Evolutionary conservation across 495 filamentous ascomycete genomes (phyloP), one percentile per base, ranked within the genome.

Genomic region (Trichoderma gamsii): DNA sequence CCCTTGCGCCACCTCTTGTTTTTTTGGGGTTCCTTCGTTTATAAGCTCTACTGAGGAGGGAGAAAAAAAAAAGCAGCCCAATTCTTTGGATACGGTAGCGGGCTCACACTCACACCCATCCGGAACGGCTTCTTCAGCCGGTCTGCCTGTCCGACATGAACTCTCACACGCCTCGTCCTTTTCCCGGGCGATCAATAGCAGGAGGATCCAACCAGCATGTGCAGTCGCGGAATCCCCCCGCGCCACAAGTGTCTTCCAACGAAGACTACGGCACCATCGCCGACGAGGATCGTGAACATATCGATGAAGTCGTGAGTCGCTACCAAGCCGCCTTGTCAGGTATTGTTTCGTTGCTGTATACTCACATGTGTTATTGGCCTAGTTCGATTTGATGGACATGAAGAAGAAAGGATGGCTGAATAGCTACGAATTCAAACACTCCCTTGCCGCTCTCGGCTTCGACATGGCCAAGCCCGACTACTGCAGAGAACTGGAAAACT

Each of bases 401-500:
- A 92, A 97, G 82, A 92, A 92, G 78, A 91, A 97, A 80, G 83
- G 86, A 65, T 84, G 89, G 73, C 91, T 97, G 68, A 92, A 97
- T 80, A 96, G 94, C 84, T 92, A 94, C 78, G 92, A 97, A 76
- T 89, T 97, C 73, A 92, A 92, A 80, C 92, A 96, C 79, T 91
- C 92, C 68, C 90, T 96, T 77, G 92, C 93, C 81, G 92, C 92
- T 6, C 87, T 97, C 18, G 92, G 92, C 72, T 97, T 97, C 82
- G 91, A 92, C 66, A 85, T 66, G 92, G 56, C 85, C 90, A 96
- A 96, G 79, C 77, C 87, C 71, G 92, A 96, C 74, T 89, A 96
- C 65, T 86, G 92, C 72, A 77, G 80, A 63, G 84, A 93, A 68
- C 85, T 97, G 18, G 88, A 87, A 66, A 86, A 86, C 23, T 86